phyloP scores from a whole-genome alignment of 345 rosid species.

The Turnera subulata region DNA sequence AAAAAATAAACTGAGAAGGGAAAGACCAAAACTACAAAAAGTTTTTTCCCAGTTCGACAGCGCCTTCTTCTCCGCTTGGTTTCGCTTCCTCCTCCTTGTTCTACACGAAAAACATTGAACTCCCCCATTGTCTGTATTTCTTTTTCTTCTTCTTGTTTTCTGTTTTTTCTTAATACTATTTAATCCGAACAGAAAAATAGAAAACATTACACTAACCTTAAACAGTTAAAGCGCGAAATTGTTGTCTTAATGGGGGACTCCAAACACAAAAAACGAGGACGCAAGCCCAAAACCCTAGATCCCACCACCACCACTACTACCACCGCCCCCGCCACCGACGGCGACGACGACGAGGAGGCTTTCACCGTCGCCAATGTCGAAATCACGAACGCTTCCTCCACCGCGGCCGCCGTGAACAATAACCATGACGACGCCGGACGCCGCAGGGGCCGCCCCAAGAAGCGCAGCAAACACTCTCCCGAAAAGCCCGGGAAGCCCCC shows the following conservation, averaged over 20 bases:
- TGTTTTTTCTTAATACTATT: too few relatives aligned
- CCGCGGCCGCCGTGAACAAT: conserved; percentile 8
- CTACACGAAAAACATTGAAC: too few relatives aligned
- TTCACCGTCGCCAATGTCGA: conserved; percentile 37
- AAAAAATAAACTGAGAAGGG: too few relatives aligned
- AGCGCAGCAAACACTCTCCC: conserved; percentile 22
- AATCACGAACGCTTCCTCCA: conserved; percentile 20
- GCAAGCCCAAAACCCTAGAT: conserved; percentile 42
- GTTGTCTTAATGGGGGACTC: not conserved
- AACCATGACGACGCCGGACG: not conserved
- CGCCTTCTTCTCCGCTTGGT: too few relatives aligned
- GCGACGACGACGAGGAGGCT: conserved; percentile 28
- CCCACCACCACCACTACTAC: conserved; percentile 20
- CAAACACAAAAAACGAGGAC: conserved; percentile 40
- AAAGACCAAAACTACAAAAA: too few relatives aligned
- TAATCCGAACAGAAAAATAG: too few relatives aligned
- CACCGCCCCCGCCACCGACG: conserved; percentile 4
- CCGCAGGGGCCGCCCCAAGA: conserved; percentile 43
- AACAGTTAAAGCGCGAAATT: too few relatives aligned
- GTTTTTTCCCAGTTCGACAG: too few relatives aligned
- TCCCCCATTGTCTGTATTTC: too few relatives aligned
- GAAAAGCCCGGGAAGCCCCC: conserved; percentile 30
- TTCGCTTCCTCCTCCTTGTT: too few relatives aligned
- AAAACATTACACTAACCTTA: too few relatives aligned
- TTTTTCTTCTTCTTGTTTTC: too few relatives aligned